Evolutionary conservation across 2,329 filamentous ascomycete genomes (phyloP).

Genomic region (Ascochyta fabae): DNA sequence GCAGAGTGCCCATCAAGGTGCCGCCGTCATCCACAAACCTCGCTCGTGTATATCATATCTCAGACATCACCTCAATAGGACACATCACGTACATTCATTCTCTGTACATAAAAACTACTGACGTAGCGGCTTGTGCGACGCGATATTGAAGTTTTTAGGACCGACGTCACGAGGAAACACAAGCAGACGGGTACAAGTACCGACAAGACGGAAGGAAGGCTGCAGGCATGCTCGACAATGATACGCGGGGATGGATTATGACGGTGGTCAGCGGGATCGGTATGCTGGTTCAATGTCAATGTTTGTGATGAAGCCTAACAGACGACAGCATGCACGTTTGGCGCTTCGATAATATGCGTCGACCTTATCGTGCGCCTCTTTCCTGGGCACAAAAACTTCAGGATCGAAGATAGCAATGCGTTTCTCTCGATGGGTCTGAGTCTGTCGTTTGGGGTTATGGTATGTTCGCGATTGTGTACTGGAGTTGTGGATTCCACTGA

Average conservation of each 20-base stretch:
- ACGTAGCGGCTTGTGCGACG: conserved; percentile 2
- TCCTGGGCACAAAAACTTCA: conserved; percentile 77
- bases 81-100: not conserved
- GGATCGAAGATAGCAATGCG: conserved; percentile 84
- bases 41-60: not conserved
- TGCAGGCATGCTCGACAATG: conserved; percentile 52
- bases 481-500: conserved; percentile 14
- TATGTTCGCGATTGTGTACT: conserved; percentile 51
- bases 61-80: not conserved
- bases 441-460: conserved; percentile 96
- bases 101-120: not conserved
- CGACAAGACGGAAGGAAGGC: not conserved
- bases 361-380: conserved; percentile 78
- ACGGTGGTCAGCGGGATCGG: conserved; percentile 79
- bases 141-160: conserved; percentile 9
- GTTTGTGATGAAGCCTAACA: conserved; percentile 21
- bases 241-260: conserved; percentile 94
- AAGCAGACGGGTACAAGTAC: conserved; percentile 23
- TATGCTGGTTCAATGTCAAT: conserved; percentile 42
- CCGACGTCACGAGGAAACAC: conserved; percentile 33
- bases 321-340: conserved; percentile 46
- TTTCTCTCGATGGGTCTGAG: conserved; percentile 90
- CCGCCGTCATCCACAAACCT: conserved; percentile 9
- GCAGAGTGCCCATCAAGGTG: conserved; percentile 27
- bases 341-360: conserved; percentile 82